phyloP scores from a whole-genome alignment of 2,329 filamentous ascomycete genomes.

The Drechslerella dactyloides region DNA sequence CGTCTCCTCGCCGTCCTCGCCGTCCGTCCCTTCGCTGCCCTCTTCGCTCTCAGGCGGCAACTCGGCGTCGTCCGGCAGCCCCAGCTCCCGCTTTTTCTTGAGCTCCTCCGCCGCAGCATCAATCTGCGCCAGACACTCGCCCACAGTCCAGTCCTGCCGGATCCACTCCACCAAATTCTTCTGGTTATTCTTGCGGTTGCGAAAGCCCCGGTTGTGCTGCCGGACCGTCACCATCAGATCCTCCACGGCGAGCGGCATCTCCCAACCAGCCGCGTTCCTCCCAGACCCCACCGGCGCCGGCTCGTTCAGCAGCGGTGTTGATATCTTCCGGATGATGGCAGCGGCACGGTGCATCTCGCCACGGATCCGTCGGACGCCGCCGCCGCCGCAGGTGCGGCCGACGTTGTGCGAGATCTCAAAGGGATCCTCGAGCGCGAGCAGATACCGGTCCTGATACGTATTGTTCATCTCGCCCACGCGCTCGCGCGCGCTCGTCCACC shows the following conservation, averaged over 20 bases:
- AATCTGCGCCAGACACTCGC: conserved; percentile 42
- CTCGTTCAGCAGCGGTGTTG: conserved; percentile 14
- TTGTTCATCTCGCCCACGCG: conserved; percentile 51
- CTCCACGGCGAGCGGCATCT: conserved; percentile 18
- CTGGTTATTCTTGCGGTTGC: conserved; percentile 43
- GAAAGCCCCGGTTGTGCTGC: conserved; percentile 36
- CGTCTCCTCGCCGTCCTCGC: conserved; percentile 10
- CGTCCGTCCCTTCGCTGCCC: conserved; percentile 22
- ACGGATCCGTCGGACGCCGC: conserved; percentile 53
- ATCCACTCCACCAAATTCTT: conserved; percentile 48
- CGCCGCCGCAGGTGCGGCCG: conserved; percentile 67
- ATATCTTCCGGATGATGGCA: conserved; percentile 51
- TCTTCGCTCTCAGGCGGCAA: conserved; percentile 41
- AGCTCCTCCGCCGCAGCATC: conserved; percentile 35
- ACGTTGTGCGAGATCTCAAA: conserved; percentile 90
- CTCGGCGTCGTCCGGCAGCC: conserved; percentile 42
- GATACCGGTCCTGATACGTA: conserved; percentile 64
- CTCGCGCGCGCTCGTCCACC: conserved; percentile 84
- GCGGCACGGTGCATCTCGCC: conserved; percentile 54
- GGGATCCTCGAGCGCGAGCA: conserved; percentile 90
- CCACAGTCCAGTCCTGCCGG: conserved; percentile 29
- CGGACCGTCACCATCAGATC: conserved; percentile 39
- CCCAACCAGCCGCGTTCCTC: conserved; percentile 21
- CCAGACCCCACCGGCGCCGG: not conserved
- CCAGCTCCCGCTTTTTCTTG: conserved; percentile 30